A percentile compares a stretch with the other conserved stretches of the same genome.
phyloP scores from a whole-genome alignment of 768 basidiomycete genomes.

The Tulasnella sp. region DNA sequence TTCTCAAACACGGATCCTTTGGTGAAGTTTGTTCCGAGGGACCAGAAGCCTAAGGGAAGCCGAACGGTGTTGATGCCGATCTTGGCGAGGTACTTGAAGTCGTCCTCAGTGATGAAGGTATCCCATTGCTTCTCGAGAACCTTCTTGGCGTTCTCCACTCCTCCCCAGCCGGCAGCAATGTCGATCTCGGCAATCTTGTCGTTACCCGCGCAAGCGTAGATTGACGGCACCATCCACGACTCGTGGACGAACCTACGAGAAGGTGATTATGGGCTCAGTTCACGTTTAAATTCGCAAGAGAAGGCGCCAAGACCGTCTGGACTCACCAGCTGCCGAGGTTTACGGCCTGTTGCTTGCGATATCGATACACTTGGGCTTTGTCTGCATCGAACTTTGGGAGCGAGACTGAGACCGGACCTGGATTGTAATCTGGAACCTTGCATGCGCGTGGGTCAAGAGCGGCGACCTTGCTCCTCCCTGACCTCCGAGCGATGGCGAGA shows the following conservation, averaged over 20 bases:
- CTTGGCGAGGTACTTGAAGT: conserved; percentile 35
- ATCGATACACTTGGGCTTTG: conserved; percentile 43
- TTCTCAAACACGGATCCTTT: no score
- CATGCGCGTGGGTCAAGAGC: neutral
- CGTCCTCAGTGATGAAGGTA: conserved; percentile 28
- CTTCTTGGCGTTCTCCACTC: conserved; percentile 12
- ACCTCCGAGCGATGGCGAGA: neutral
- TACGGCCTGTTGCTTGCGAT: conserved; percentile 51
- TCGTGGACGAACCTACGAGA: conserved; percentile 55
- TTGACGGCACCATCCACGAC: conserved; percentile 59
- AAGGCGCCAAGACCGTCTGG: neutral
- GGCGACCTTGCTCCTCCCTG: neutral
- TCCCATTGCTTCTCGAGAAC: conserved; percentile 47
- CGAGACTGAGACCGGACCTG: neutral
- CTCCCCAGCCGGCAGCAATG: conserved; percentile 53
- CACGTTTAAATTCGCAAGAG: conserved; percentile 1
- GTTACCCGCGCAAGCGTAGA: conserved; percentile 48
- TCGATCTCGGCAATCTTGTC: conserved; percentile 46
- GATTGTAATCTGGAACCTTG: neutral
- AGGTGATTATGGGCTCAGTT: conserved; percentile 1
- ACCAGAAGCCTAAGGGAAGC: no score
- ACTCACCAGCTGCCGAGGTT: conserved; percentile 52
- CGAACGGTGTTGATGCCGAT: conserved; percentile 25
- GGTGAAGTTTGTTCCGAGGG: no score
- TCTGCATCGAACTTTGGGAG: conserved; percentile 31